Evolutionary conservation across 2,329 filamentous ascomycete genomes (phyloP).

Genomic region (Xylaria sp.): DNA sequence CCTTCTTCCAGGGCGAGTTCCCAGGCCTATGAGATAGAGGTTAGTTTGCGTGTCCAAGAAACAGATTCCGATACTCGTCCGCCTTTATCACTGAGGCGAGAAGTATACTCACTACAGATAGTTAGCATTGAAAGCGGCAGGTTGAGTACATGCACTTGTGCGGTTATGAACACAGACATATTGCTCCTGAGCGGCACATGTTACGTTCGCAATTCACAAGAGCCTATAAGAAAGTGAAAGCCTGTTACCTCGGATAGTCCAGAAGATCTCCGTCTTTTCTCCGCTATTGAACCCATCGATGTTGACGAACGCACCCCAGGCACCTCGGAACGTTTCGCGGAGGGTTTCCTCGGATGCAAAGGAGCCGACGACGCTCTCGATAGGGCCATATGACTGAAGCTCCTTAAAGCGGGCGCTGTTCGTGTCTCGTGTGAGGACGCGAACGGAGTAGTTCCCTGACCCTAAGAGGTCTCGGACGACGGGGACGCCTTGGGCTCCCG

Average conservation of each 20-base stretch:
- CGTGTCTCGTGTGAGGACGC: conserved; percentile 54
- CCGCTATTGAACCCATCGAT: conserved; percentile 60
- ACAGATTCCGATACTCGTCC: no score
- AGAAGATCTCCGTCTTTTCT: conserved; percentile 58
- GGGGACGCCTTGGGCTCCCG: conserved; percentile 57
- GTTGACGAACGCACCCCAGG: conserved; percentile 58
- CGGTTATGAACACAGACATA: no score
- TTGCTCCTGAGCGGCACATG: no score
- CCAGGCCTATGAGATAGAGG: conserved; percentile 35
- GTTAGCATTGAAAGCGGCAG: conserved; percentile 3
- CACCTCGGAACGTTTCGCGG: conserved; percentile 50
- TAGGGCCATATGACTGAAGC: conserved; percentile 50
- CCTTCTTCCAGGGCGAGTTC: conserved; percentile 50
- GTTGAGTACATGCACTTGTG: no score
- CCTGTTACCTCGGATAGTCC: conserved; percentile 45
- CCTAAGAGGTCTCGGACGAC: conserved; percentile 50
- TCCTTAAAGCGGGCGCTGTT: conserved; percentile 48
- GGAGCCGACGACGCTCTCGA: conserved; percentile 54
- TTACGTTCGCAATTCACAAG: no score
- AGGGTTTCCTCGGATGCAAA: conserved; percentile 53
- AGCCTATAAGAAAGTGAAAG: background rate
- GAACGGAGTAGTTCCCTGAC: conserved; percentile 51
- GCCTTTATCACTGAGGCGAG: background rate
- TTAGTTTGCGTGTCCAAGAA: background rate
- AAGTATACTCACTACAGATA: conserved; percentile 6